A percentile compares a stretch with the other conserved stretches of the same genome.
Conservation (phyloP, 2,329 filamentous ascomycete genomes). For the Xylogone sp. region DNA sequence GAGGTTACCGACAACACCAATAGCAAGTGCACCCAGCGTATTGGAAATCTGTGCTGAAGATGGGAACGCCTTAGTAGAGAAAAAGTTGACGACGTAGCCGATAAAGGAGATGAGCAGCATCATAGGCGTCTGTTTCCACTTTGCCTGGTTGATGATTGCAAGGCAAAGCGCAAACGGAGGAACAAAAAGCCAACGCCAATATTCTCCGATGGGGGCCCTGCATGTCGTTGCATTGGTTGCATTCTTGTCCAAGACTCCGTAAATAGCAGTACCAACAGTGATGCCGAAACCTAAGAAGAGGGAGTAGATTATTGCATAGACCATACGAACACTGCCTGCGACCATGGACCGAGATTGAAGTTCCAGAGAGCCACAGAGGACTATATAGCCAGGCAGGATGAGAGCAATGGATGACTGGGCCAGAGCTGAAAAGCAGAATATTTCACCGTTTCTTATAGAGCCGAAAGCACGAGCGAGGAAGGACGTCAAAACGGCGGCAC, state of each 20-base stretch:
- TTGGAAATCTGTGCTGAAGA: conserved; percentile 73
- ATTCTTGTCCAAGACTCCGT: conserved; percentile 45
- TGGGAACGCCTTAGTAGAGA: conserved; percentile 60
- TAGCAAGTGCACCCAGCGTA: conserved; percentile 70
- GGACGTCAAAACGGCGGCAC: conserved; percentile 56
- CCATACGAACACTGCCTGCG: conserved; percentile 53
- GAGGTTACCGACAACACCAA: conserved; percentile 73
- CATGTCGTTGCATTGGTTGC: conserved; percentile 44
- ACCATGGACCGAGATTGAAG: conserved; percentile 52
- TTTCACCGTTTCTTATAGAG: conserved; percentile 42
- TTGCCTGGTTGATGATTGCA: conserved; percentile 74
- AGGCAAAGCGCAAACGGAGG: conserved; percentile 70
- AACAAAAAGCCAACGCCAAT: conserved; percentile 68
- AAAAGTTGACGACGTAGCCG: conserved; percentile 76
- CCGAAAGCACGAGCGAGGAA: conserved; percentile 61
- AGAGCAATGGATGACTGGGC: conserved; percentile 63
- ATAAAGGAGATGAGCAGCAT: conserved; percentile 72
- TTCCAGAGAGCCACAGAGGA: conserved; percentile 53
- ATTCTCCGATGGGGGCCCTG: conserved; percentile 41
- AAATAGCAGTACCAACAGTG: conserved; percentile 51
- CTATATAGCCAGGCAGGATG: conserved; percentile 62
- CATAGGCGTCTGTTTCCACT: conserved; percentile 74
- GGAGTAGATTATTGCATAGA: conserved; percentile 56
- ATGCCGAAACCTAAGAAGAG: conserved; percentile 55
- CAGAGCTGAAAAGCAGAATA: conserved; percentile 65